Base-by-base conservation (phyloP, 2,329 filamentous ascomycete species). In the Cordyceps pruinosa region DNA sequence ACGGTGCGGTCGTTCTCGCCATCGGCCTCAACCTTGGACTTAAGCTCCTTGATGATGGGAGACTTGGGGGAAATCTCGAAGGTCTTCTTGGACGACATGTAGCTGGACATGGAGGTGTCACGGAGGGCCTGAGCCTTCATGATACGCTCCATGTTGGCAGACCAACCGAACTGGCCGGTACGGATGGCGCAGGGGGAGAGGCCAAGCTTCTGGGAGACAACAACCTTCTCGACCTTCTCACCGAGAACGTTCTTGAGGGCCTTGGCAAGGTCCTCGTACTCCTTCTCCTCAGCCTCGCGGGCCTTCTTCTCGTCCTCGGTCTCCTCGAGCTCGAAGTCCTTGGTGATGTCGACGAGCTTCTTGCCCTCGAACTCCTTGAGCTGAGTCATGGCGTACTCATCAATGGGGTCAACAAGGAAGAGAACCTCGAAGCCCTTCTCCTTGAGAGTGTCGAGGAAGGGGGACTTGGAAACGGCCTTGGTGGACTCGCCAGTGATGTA, bases 41-140 rank as follows among this genome's bases (percentile, higher is more conserved):
- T 97, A 72, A 99, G 88, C 85, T 97, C 94, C 86, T 96, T 89
- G 82, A 99, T 86, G 77, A 99, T 99, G 65, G 90, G 74, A 69
- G 90, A 96, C 84, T 94, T 93, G 76, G 94, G 94, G n/a, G 94
- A 97, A 78, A 99, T 97, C 83, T 99, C 94, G 68, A 99, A 97
- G 32, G 94, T 99, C 90, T 99, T 99, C 92, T 99, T 99, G 75
- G 93, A 97, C 65, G 90, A 95, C 94, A 99, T 99, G 89, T 99
- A 99, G 69, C 90, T 96, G 79, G 85, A 90, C 94, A 99, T 99
- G 70, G 92, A 97, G 67, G 94, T 99, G 81, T 99, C 94, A 81
- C 94, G 94, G 71, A 99, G 93, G 72, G 94, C 94, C 84, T 99
- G 94, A 28, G 94, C 94, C 88, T 99, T 99, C 94, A 99, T 99